phyloP scores from a whole-genome alignment of 2,329 filamentous ascomycete genomes.

The Neurospora sp. region DNA sequence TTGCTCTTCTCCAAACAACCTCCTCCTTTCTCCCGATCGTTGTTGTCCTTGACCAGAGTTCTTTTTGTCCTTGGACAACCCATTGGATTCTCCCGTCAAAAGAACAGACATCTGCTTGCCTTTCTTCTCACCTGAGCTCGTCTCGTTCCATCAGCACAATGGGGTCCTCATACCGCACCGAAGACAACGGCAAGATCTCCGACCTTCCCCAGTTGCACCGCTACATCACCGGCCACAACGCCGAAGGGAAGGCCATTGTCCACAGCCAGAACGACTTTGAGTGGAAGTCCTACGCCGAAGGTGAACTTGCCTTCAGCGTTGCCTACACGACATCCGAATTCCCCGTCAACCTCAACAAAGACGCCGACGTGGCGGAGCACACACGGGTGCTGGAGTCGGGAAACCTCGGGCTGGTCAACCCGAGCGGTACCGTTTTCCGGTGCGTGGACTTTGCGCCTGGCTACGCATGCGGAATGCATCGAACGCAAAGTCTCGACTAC shows the following conservation, averaged over 20 bases:
- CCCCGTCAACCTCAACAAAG: conserved; percentile 28
- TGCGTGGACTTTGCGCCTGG: conserved; percentile 37
- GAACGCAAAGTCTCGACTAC: conserved; percentile 38
- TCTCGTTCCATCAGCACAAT: background rate
- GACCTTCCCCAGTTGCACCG: conserved; percentile 21
- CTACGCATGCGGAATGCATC: conserved; percentile 31
- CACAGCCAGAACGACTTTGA: conserved; percentile 21
- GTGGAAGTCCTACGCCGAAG: conserved; percentile 22
- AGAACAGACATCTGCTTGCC: conserved; percentile 7
- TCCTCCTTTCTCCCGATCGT: background rate
- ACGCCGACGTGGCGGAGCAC: conserved; percentile 31
- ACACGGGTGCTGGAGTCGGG: conserved; percentile 24
- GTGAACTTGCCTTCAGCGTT: conserved; percentile 28
- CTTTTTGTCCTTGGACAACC: background rate
- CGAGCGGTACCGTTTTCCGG: conserved; percentile 27
- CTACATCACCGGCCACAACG: conserved; percentile 25
- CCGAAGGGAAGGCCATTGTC: conserved; percentile 26
- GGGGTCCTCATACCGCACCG: background rate
- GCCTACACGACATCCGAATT: conserved; percentile 32
- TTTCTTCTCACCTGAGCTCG: background rate
- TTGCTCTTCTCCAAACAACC: background rate
- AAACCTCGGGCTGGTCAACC: conserved; percentile 27
- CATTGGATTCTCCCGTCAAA: background rate
- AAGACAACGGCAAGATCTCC: conserved; percentile 11
- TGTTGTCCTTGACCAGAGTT: background rate